Evolutionary conservation across 192 early-diverging fungal species (phyloP), one percentile per base, ranked within the genome.

Genomic region (Linnemannia exigua): DNA sequence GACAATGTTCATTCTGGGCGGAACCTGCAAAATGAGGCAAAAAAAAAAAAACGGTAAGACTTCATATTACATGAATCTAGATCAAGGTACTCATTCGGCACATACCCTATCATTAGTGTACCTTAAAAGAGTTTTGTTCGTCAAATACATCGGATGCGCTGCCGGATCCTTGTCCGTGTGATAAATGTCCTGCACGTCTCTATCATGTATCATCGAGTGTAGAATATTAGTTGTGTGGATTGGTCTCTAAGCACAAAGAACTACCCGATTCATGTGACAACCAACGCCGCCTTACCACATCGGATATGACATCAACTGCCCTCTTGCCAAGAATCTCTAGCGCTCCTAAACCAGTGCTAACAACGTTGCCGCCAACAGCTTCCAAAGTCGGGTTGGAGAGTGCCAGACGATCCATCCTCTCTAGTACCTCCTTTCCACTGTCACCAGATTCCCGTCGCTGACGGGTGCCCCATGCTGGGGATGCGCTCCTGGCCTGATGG

Each of bases 281-380:
- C 11, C 31, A 11, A 63, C 46, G n/a, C 22, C 7, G 3, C 15
- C 75, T 66, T 80, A 87, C 84, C 75, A 81, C 79, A 28, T 87
- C 84, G 6, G 79, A 77, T 37, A 87, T 87, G 61, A 80, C 84
- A 69, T 78, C 84, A 0, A 80, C 79, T 6, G 84, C 84, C 46
- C 66, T 80, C 54, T 81, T 87, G 36, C 84, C 84, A 5, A 87
- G 46, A 41, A 70, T 80, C 35, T 87, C 84, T 5, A 87, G 58
- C 1, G 84, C 84, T 15, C 84, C 84, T 17, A 87, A 71, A 31
- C 84, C 84, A 20, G 79, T 78, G 68, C 82, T 79, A 28, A 85
- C 82, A 16, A 85, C 82, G 44, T 85, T 82, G 1, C 80, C 80
- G 16, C 82, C 77, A 2, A 85, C 82, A 22, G 58, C 77, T 20